Conservation (phyloP, 805 yeast species). For the Candida yuanshanica region DNA sequence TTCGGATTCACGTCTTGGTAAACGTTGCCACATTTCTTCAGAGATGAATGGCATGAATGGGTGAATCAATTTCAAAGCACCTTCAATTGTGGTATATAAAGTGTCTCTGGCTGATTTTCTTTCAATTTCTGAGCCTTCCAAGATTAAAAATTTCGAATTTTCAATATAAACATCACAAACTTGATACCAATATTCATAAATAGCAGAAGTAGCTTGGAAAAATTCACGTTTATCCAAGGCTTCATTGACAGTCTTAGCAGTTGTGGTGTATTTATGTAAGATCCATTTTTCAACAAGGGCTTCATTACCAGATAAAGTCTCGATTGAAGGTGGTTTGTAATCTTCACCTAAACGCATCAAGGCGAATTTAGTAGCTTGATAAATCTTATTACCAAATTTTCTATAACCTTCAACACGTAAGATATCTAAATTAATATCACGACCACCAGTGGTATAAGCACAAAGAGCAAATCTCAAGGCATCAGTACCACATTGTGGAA, state of each 20-base stretch:
- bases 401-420: conserved; percentile 98
- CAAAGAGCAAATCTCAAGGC: conserved; percentile 97
- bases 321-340: conserved; percentile 70
- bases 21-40: conserved; percentile 98
- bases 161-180: conserved; percentile 97
- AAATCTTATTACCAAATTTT: conserved; percentile 98
- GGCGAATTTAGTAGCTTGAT: conserved; percentile 97
- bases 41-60: conserved; percentile 98
- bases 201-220: conserved; percentile 76
- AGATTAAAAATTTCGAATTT: conserved; percentile 87
- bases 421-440: conserved; percentile 95
- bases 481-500: conserved; percentile 99
- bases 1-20: conserved; percentile 81
- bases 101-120: conserved; percentile 90
- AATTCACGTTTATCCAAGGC: conserved; percentile 82
- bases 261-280: conserved; percentile 71
- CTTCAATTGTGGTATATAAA: conserved; percentile 85
- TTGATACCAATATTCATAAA: conserved; percentile 93
- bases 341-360: conserved; percentile 88
- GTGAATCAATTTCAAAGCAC: conserved; percentile 85
- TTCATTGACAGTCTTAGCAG: conserved; percentile 59
- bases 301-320: conserved; percentile 67
- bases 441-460: conserved; percentile 98
- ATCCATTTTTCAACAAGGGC: conserved; percentile 97
- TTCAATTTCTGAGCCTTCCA: conserved; percentile 85